These are phyloP conservation scores for Coemansia sp. DNA, from an alignment of 192 early-diverging fungal genomes.

Conservation along the genomic window DNA sequence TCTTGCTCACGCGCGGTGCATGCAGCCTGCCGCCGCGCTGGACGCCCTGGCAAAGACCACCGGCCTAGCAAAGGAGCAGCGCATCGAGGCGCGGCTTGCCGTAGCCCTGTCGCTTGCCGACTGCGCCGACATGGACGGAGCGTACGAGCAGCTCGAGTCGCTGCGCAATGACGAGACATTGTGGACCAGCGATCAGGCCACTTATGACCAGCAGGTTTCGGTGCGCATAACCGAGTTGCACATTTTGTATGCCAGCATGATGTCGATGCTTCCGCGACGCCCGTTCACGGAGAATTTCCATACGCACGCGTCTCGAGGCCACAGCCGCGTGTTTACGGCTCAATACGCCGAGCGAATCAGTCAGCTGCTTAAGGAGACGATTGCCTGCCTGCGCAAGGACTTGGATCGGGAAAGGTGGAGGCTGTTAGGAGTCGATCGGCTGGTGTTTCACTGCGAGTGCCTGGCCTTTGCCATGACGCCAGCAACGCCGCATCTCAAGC, in stretches of 20 bases:
- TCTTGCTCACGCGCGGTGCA: conserved; percentile 40
- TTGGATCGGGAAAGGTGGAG: not conserved
- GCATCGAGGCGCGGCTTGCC: conserved; percentile 20
- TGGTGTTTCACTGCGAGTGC: conserved; percentile 33
- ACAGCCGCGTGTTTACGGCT: conserved; percentile 13
- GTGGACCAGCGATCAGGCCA: conserved; percentile 6
- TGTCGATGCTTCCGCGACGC: conserved; percentile 30
- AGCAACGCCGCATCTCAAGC: not conserved
- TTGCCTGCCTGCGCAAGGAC: not conserved
- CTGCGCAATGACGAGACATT: not conserved
- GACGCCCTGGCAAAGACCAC: not conserved
- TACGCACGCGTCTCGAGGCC: conserved; percentile 24
- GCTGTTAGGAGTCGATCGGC: conserved; percentile 1
- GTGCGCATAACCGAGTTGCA: conserved; percentile 7
- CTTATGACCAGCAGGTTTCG: not conserved
- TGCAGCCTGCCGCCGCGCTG: conserved; percentile 9
- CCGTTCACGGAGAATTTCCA: conserved; percentile 44
- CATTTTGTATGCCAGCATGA: conserved; percentile 17
- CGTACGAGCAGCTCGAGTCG: not conserved
- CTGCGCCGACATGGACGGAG: conserved; percentile 3
- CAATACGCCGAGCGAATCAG: not conserved
- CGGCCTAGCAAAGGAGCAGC: conserved; percentile 3
- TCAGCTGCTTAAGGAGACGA: not conserved
- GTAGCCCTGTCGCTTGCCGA: conserved; percentile 36
- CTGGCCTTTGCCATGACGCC: conserved; percentile 13